phyloP scores from a whole-genome alignment of 345 rosid species.

The Balakata baccata region DNA sequence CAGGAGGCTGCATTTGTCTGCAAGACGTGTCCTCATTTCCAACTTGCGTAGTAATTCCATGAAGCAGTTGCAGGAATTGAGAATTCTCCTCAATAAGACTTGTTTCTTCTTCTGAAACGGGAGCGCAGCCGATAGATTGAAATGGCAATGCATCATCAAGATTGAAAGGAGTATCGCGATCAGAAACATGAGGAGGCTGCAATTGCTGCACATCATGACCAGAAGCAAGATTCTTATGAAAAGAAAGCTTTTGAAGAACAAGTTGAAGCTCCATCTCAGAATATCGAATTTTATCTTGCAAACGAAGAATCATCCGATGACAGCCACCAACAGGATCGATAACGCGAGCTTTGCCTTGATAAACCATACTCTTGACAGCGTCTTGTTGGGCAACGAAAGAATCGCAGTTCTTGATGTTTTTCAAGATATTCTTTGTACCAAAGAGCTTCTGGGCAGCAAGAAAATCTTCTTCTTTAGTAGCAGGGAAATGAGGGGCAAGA shows the following conservation, averaged over 20 bases:
- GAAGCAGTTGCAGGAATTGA: not conserved
- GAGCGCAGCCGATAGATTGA: too few species aligned
- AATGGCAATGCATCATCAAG: too few species aligned
- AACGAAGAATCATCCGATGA: conserved; percentile 7
- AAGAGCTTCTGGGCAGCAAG: conserved; percentile 42
- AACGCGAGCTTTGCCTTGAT: conserved; percentile 42
- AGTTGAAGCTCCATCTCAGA: conserved; percentile 14
- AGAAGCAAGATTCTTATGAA: conserved; percentile 2
- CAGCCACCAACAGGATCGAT: conserved; percentile 46
- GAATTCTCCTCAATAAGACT: not conserved
- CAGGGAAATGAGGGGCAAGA: conserved; percentile 46
- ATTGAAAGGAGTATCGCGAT: too few species aligned
- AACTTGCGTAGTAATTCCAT: not conserved
- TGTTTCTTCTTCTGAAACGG: not conserved
- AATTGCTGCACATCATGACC: not conserved
- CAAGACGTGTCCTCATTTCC: not conserved
- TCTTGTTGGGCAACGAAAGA: not conserved
- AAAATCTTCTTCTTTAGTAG: conserved; percentile 25
- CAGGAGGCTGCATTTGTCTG: not conserved
- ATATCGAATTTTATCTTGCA: conserved; percentile 4
- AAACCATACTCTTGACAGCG: conserved; percentile 32
- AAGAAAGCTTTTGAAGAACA: conserved; percentile 16
- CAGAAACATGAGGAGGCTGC: not conserved
- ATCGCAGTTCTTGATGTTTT: conserved; percentile 12
- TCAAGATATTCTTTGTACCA: conserved; percentile 39